These are phyloP conservation scores for Vanrija pseudolonga DNA, from an alignment of 1,284 basidiomycete species.

Conservation along the genomic window DNA sequence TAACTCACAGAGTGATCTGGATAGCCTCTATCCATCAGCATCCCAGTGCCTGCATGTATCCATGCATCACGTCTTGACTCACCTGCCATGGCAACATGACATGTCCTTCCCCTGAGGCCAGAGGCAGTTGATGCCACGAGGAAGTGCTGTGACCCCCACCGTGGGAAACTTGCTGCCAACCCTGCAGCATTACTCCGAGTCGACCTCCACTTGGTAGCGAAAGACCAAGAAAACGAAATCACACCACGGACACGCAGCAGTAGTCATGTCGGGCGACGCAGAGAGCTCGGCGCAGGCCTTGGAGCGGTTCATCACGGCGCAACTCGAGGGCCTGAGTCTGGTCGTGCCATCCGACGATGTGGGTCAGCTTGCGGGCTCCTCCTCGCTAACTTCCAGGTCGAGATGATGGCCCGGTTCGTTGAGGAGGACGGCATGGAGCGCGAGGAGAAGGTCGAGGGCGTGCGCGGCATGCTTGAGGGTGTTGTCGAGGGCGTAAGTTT, in stretches of 20 bases:
- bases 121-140: background rate
- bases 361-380: conserved; percentile 1
- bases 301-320: conserved; percentile 36
- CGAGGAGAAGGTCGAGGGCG: conserved; percentile 48
- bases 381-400: conserved; percentile 29
- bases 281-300: conserved; percentile 27
- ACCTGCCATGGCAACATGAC: no score
- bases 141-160: no score
- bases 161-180: no score
- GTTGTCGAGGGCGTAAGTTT: conserved; percentile 35
- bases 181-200: no score
- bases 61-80: no score
- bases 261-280: background rate
- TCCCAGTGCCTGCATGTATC: no score
- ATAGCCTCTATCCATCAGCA: no score
- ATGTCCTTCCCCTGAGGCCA: no score
- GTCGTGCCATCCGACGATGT: conserved; percentile 42
- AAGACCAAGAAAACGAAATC: background rate
- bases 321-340: conserved; percentile 32
- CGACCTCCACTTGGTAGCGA: background rate
- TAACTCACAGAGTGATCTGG: no score
- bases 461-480: conserved; percentile 47
- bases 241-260: background rate
- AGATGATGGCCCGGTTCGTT: conserved; percentile 48
- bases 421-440: conserved; percentile 48